These are phyloP conservation scores for Aspergillus sp. DNA, from an alignment of 2,329 filamentous ascomycete genomes.

Conservation along the genomic window DNA sequence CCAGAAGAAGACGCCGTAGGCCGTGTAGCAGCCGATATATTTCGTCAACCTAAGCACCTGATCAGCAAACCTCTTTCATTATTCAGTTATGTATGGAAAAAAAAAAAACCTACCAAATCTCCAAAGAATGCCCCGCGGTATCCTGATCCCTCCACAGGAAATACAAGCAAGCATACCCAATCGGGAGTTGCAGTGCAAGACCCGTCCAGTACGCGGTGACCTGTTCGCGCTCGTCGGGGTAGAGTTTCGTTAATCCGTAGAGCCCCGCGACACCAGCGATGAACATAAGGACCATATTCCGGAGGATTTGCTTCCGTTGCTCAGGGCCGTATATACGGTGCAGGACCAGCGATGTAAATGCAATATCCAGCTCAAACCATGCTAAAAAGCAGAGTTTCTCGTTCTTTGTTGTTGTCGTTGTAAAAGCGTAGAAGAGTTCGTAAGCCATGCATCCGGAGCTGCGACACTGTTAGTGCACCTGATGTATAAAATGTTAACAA, in stretches of 20 bases:
- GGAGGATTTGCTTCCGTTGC: constrained; percentile 1
- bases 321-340: constrained; percentile 5
- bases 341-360: constrained; percentile 6
- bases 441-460: constrained; percentile 11
- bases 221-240: constrained; percentile 15
- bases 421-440: constrained; percentile 14
- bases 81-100: neutral
- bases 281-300: constrained; percentile 8
- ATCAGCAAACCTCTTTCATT: neutral
- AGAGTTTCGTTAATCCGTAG: constrained; percentile 2
- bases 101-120: constrained; percentile 11
- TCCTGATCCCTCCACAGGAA: constrained; percentile 7
- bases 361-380: constrained; percentile 14
- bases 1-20: constrained; percentile 17
- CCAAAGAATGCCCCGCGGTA: constrained; percentile 11
- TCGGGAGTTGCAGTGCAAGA: constrained; percentile 14
- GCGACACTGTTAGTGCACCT: too few relatives aligned
- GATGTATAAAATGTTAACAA: neutral
- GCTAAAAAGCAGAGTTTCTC: constrained; percentile 11
- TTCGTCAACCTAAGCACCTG: constrained; percentile 8
- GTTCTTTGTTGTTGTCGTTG: constrained; percentile 8
- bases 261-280: constrained; percentile 2
- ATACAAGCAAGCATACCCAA: constrained; percentile 12
- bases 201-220: constrained; percentile 18
- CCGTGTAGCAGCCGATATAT: constrained; percentile 14